phyloP scores from a whole-genome alignment of 2,329 filamentous ascomycete genomes.

The Cladosporium velox region DNA sequence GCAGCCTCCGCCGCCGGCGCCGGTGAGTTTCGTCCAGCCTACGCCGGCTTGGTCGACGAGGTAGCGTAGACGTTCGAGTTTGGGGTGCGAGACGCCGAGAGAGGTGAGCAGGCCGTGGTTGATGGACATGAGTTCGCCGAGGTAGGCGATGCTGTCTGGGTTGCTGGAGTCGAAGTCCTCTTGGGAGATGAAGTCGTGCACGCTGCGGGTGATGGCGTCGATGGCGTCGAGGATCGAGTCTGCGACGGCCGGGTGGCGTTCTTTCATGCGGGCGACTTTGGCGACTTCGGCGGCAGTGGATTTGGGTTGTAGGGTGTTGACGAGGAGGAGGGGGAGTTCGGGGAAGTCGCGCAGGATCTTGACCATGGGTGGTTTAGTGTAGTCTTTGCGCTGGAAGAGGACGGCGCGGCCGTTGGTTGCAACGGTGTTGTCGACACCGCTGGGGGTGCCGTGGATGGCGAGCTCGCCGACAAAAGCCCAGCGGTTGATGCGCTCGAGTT shows the following conservation, averaged over 20 bases:
- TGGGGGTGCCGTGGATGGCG: slow-evolving; percentile 96
- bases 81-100: slow-evolving; percentile 90
- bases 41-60: slow-evolving; percentile 85
- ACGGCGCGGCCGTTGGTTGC: slow-evolving; percentile 92
- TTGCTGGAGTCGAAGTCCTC: slow-evolving; percentile 68
- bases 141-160: slow-evolving; percentile 64
- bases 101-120: slow-evolving; percentile 93
- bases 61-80: slow-evolving; percentile 87
- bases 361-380: slow-evolving; percentile 70
- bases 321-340: slow-evolving; percentile 82
- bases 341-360: slow-evolving; percentile 82
- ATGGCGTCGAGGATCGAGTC: slow-evolving; percentile 83
- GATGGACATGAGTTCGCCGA: slow-evolving; percentile 87
- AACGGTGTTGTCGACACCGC: slow-evolving; percentile 95
- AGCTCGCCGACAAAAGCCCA: slow-evolving; percentile 98
- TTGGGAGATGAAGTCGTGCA: slow-evolving; percentile 55
- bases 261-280: slow-evolving; percentile 75
- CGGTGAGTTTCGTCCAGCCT: slow-evolving; percentile 96
- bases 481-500: slow-evolving; percentile 92
- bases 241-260: slow-evolving; percentile 73
- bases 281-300: slow-evolving; percentile 83
- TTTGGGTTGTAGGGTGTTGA: slow-evolving; percentile 85
- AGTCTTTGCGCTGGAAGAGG: slow-evolving; percentile 79
- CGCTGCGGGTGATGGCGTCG: slow-evolving; percentile 67
- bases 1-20: slow-evolving; percentile 92